phyloP scores from a whole-genome alignment of 2,329 filamentous ascomycete species.

The Graphilbum sp. region DNA sequence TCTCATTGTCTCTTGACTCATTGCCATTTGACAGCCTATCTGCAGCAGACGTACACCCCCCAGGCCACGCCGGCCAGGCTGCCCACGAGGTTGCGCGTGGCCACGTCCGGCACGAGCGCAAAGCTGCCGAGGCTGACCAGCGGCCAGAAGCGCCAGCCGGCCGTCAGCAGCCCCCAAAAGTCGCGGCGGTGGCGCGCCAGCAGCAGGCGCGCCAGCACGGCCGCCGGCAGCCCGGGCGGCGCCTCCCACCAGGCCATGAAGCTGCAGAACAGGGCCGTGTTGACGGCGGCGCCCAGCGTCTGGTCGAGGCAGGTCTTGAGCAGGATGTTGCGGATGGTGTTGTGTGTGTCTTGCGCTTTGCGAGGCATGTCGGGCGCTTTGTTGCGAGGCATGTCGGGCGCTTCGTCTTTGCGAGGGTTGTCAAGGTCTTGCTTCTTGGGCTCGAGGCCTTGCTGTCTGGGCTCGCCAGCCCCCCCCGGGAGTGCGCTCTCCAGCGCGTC shows the following conservation, averaged over 20 bases:
- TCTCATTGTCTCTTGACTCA: too few relatives aligned
- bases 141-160: constrained; percentile 59
- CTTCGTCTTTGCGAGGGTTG: too few relatives aligned
- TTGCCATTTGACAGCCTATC: too few relatives aligned
- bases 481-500: constrained; percentile 58
- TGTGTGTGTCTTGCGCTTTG: too few relatives aligned
- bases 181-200: constrained; percentile 28
- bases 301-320: constrained; percentile 56
- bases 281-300: constrained; percentile 45
- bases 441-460: neutral
- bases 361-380: too few relatives aligned
- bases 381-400: too few relatives aligned
- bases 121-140: constrained; percentile 52
- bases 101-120: constrained; percentile 44
- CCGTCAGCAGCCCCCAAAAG: constrained; percentile 47
- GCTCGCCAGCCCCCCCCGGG: constrained; percentile 16
- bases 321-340: constrained; percentile 39
- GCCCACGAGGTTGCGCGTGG: constrained; percentile 48
- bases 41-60: constrained; percentile 57
- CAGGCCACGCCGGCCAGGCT: constrained; percentile 52
- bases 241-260: constrained; percentile 27
- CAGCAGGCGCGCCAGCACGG: constrained; percentile 4
- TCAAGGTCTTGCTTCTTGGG: too few relatives aligned
- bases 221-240: neutral
- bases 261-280: constrained; percentile 47